phyloP scores from a whole-genome alignment of 106 monocot genomes.

The Iris macrosiphon region DNA sequence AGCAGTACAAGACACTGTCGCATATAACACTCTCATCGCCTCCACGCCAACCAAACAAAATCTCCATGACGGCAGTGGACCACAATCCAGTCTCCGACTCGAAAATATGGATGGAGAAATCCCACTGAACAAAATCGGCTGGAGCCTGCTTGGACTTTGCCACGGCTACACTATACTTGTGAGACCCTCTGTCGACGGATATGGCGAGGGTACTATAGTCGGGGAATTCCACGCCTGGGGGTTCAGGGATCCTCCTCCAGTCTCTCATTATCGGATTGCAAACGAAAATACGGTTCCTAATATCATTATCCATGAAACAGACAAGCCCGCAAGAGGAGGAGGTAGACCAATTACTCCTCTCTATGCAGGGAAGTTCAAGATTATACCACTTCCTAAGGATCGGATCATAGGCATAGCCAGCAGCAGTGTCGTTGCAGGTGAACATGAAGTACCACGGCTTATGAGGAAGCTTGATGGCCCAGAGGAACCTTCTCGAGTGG shows the following conservation, averaged over 20 bases:
- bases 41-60: slow-evolving; percentile 78
- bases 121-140: slow-evolving; percentile 70
- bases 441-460: slow-evolving; percentile 99
- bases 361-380: slow-evolving; percentile 69
- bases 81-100: slow-evolving; percentile 41
- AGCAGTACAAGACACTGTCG: slow-evolving; percentile 60
- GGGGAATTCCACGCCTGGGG: slow-evolving; percentile 38
- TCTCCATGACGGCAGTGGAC: slow-evolving; percentile 41
- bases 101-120: slow-evolving; percentile 68
- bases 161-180: slow-evolving; percentile 40
- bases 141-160: slow-evolving; percentile 62
- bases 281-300: slow-evolving; percentile 47
- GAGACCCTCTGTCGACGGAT: slow-evolving; percentile 32
- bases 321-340: slow-evolving; percentile 74
- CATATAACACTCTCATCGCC: slow-evolving; percentile 87
- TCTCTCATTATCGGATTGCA: slow-evolving; percentile 79
- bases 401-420: slow-evolving; percentile 75
- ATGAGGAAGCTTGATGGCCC: slow-evolving; percentile 28
- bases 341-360: slow-evolving; percentile 68
- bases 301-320: slow-evolving; percentile 88
- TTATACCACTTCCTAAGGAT: slow-evolving; percentile 71
- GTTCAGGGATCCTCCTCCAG: slow-evolving; percentile 50
- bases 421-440: slow-evolving; percentile 39
- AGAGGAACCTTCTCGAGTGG: slow-evolving; percentile 40
- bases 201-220: slow-evolving; percentile 77